Evolutionary conservation across 2,329 filamentous ascomycete genomes (phyloP), one percentile per base, ranked within the genome.

Genomic region (Colletotrichum scovillei): DNA sequence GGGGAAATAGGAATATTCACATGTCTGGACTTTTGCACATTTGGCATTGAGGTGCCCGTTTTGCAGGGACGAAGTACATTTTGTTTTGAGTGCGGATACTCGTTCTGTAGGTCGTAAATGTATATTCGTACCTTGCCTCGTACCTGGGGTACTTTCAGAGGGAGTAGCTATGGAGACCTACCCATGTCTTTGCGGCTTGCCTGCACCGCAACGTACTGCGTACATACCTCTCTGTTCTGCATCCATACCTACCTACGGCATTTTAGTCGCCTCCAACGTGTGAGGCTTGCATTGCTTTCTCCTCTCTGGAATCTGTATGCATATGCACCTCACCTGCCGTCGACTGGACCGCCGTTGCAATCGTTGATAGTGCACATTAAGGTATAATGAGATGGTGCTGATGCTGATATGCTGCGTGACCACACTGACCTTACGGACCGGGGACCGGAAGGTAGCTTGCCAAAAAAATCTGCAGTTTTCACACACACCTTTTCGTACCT

Each of bases 1-100:
- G 60, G 46, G 60, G 32, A 57, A 30, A 19, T 28, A 57, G 7
- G 55, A 70, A 73, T 63, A 69, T 70, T 73, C 70, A 73, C 70
- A 73, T 73, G 70, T 65, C 67, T 60, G 3, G 24, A 59, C 35
- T 22, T 12, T 59, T 63, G 49, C 52, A 55, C 19, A 35, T 53
- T 56, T 49, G 42, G 42, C 42, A 49, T 53, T 63, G 26, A 35
- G 11, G 9, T 12, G 32, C 32, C 26, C 7, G 8, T 35, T 52
- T 16, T 8, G 14, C 11, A 52, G 24, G 38, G 38, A 42, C 38
- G 38, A 42, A 42, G 59, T 63, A 63, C 59, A 24, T 52, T 19
- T 14, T 16, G 19, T 22, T 7, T 14, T 9, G 28, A 16, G 19
- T 52, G 12, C 28, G n/a, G 28, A 63, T 28, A 35, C 26, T 46